Conservation (phyloP, 306 rosid genomes). For the Acacia crassicarpa region DNA sequence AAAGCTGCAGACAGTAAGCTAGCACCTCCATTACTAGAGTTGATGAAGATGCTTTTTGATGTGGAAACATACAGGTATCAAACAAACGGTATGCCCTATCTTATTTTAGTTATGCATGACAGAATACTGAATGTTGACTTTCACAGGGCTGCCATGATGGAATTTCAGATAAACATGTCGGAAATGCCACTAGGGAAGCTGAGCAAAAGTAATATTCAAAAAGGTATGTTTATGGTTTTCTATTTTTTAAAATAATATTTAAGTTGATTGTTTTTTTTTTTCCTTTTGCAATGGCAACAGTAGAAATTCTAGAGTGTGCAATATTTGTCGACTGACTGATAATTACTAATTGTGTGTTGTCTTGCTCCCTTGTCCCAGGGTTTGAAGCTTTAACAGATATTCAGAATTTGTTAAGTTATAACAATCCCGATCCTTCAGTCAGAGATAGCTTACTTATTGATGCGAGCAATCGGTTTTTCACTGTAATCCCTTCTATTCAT, state of each 20-base stretch:
- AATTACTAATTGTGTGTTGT: constrained; percentile 20
- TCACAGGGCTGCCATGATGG: constrained; percentile 98
- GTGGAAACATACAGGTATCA: constrained; percentile 93
- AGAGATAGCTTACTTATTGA: constrained; percentile 85
- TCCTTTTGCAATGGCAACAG: constrained; percentile 13
- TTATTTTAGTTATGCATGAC: constrained; percentile 21
- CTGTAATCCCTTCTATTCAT: constrained; percentile 90
- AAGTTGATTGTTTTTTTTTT: constrained; percentile 22
- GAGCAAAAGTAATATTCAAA: constrained; percentile 86
- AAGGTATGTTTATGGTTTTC: constrained; percentile 50
- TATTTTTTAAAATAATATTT: not conserved
- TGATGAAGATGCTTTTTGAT: constrained; percentile 92
- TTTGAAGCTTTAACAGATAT: constrained; percentile 95
- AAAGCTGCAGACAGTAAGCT: constrained; percentile 53
- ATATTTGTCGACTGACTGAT: not conserved
- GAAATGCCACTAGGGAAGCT: constrained; percentile 99
- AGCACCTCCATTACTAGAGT: constrained; percentile 69
- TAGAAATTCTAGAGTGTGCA: not conserved
- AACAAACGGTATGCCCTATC: constrained; percentile 8
- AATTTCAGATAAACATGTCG: constrained; percentile 93
- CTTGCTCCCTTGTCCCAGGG: constrained; percentile 51
- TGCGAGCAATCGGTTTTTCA: constrained; percentile 98
- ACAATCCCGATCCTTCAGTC: constrained; percentile 48
- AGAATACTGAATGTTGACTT: constrained; percentile 42
- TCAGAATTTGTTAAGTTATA: constrained; percentile 68